Conservation (phyloP, 345 rosid genomes). For the Boechera stricta region DNA sequence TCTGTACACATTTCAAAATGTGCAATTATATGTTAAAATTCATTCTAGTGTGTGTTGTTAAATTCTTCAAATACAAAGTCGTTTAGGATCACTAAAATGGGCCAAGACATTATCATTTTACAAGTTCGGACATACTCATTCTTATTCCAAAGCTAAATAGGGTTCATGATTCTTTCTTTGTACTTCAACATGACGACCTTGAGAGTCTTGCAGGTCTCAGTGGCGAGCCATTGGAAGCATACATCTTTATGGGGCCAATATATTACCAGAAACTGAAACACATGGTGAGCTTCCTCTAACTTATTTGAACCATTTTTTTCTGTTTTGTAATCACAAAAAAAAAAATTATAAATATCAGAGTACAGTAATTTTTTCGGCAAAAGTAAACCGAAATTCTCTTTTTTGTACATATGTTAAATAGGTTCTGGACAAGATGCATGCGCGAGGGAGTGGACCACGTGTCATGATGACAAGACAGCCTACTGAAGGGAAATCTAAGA, state of each 20-base stretch:
- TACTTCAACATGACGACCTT: conserved; percentile 39
- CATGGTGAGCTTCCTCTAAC: conserved; percentile 64
- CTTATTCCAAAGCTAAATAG: conserved; percentile 11
- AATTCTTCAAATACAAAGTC: conserved; percentile 5
- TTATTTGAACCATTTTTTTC: not conserved
- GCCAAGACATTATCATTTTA: conserved; percentile 13
- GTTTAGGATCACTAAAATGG: conserved; percentile 12
- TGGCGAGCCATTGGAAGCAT: conserved; percentile 84
- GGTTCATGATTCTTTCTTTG: conserved; percentile 14
- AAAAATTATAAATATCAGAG: not conserved
- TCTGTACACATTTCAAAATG: conserved; percentile 24
- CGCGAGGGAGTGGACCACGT: conserved; percentile 94
- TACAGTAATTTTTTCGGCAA: not conserved
- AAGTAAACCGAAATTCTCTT: not conserved
- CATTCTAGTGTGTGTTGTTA: conserved; percentile 20
- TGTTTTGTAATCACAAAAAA: conserved; percentile 1
- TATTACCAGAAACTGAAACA: conserved; percentile 98
- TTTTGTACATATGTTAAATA: conserved; percentile 31
- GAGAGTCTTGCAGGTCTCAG: conserved; percentile 68
- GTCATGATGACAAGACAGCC: conserved; percentile 92
- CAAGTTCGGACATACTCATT: not conserved
- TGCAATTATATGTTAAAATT: conserved; percentile 6
- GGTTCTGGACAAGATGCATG: conserved; percentile 96
- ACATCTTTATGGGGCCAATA: conserved; percentile 96
- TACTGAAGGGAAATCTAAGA: conserved; percentile 96